Conservation (phyloP, 441 rosid species). For the Erysimum pusillum region DNA sequence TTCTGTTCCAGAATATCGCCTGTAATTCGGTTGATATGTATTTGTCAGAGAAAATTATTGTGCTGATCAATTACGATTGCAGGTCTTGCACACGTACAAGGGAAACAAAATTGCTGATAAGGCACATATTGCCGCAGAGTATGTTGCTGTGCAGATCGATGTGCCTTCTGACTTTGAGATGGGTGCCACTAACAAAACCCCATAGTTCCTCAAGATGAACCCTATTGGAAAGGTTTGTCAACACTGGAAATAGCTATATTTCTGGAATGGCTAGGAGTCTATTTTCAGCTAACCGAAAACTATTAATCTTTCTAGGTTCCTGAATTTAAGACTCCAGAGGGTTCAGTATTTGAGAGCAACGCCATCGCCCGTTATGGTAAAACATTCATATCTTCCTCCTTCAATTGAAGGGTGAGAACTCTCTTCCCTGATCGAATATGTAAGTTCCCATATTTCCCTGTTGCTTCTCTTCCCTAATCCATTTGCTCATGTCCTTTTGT, state of each 20-base stretch:
- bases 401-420: conserved; percentile 59
- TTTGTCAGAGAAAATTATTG: background rate
- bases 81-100: conserved; percentile 69
- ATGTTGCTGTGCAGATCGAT: conserved; percentile 70
- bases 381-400: background rate
- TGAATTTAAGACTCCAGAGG: conserved; percentile 87
- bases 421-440: conserved; percentile 72
- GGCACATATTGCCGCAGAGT: conserved; percentile 85
- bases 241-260: background rate
- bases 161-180: conserved; percentile 68
- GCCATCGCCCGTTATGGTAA: conserved; percentile 93
- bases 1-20: background rate
- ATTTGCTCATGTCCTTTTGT: background rate
- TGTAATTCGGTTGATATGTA: background rate
- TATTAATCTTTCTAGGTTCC: conserved; percentile 64
- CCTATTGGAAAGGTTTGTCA: conserved; percentile 84
- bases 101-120: conserved; percentile 73
- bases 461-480: background rate
- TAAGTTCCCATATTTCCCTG: conserved; percentile 41
- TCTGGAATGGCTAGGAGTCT: background rate
- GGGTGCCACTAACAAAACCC: conserved; percentile 86
- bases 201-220: conserved; percentile 88
- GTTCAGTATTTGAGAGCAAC: conserved; percentile 88
- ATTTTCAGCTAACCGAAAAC: background rate
- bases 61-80: conserved; percentile 4